Evolutionary conservation across 306 rosid genomes (phyloP).

Genomic region (Herpetospermum pedunculosum): DNA sequence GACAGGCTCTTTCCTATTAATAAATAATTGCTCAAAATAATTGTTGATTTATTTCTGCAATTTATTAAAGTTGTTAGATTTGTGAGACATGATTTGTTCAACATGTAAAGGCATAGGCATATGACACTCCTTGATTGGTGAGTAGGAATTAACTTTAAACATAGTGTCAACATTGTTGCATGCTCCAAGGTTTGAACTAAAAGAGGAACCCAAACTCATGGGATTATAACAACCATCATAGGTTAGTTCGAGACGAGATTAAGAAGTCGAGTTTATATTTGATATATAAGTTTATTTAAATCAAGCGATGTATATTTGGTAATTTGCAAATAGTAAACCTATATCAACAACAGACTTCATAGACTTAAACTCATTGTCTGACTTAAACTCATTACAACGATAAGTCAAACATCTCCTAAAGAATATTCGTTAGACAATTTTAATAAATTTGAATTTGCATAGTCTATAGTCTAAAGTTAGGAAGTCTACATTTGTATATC

Average conservation of each 20-base stretch:
- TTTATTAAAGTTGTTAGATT: background rate
- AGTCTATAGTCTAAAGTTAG: no score
- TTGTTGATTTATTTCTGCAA: background rate
- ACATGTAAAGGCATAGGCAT: background rate
- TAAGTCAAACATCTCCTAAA: no score
- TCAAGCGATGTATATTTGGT: background rate
- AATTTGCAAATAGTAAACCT: no score
- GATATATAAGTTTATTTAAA: background rate
- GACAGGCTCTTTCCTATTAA: background rate
- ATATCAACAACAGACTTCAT: no score
- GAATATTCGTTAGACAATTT: background rate
- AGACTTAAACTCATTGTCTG: no score
- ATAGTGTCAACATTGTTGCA: background rate
- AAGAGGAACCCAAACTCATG: no score
- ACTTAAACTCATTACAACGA: no score
- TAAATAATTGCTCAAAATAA: background rate
- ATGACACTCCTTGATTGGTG: background rate
- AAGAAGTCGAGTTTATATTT: background rate
- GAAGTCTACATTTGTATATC: no score
- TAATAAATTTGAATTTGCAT: no score
- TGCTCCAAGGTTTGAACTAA: background rate
- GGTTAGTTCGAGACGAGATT: background rate
- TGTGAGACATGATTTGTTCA: background rate
- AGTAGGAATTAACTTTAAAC: background rate
- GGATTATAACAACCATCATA: no score